phyloP scores from a whole-genome alignment of 192 early-diverging fungal genomes.

The Thoreauomyces humboldtii region DNA sequence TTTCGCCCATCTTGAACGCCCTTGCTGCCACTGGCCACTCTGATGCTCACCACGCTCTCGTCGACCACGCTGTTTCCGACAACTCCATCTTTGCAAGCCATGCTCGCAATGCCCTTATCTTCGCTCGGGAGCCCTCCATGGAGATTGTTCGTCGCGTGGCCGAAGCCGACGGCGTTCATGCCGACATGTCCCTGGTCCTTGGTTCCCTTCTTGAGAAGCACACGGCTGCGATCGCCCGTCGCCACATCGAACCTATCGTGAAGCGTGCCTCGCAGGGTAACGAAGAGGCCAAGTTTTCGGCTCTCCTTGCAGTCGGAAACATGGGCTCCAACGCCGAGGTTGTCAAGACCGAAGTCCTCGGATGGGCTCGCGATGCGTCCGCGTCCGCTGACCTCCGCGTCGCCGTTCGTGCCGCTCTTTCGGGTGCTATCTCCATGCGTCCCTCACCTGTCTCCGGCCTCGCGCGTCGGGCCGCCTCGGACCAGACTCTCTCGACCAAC shows the following conservation, averaged over 20 bases:
- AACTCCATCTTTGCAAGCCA: not conserved
- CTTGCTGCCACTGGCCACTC: conserved; percentile 3
- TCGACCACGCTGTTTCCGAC: not conserved
- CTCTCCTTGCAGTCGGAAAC: conserved; percentile 4
- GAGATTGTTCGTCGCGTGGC: conserved; percentile 6
- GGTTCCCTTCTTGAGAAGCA: conserved; percentile 7
- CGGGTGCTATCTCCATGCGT: not conserved
- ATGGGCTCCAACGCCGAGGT: conserved; percentile 11
- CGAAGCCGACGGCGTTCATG: not conserved
- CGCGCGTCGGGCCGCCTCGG: not conserved
- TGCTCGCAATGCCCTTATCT: conserved; percentile 3
- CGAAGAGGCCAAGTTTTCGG: not conserved
- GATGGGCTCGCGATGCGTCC: not conserved
- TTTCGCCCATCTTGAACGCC: not conserved
- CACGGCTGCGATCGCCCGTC: conserved; percentile 1
- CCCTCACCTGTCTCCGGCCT: not conserved
- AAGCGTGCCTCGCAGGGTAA: not conserved
- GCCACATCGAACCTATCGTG: conserved; percentile 5
- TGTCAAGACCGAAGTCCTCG: not conserved
- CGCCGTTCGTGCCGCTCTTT: conserved; percentile 3
- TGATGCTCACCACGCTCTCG: not conserved
- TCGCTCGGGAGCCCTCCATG: not conserved
- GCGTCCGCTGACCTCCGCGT: conserved; percentile 1
- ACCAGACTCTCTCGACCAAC: not conserved
- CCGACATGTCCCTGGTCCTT: not conserved